Evolutionary conservation across 768 basidiomycete genomes (phyloP).

Genomic region (Fibroporia radiculosa): DNA sequence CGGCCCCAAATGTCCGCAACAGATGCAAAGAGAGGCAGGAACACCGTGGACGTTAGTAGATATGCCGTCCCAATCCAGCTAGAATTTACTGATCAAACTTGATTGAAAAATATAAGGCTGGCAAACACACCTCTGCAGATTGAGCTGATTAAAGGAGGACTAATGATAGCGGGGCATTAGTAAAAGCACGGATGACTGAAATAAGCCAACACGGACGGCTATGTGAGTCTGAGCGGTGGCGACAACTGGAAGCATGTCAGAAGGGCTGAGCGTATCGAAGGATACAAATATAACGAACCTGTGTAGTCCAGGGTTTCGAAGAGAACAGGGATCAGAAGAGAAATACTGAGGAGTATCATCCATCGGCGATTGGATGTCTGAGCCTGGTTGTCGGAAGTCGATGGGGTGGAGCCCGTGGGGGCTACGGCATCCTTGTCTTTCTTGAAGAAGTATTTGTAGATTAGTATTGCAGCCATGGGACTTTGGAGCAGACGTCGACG

Average conservation of each 20-base stretch:
- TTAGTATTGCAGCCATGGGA: too few species aligned
- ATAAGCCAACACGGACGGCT: conserved; percentile 27
- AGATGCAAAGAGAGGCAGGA: conserved; percentile 43
- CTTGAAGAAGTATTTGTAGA: too few species aligned
- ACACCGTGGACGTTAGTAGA: conserved; percentile 43
- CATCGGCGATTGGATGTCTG: conserved; percentile 2
- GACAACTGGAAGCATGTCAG: conserved; percentile 29
- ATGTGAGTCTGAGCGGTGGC: conserved; percentile 46
- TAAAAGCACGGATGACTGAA: neutral
- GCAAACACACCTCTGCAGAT: conserved; percentile 23
- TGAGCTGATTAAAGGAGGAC: conserved; percentile 27
- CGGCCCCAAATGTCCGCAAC: conserved; percentile 45
- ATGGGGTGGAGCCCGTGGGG: too few species aligned
- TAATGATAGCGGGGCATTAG: conserved; percentile 5
- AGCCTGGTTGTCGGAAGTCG: too few species aligned
- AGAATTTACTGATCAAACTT: neutral
- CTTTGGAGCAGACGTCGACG: too few species aligned
- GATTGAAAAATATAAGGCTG: neutral
- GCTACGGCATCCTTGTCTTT: too few species aligned
- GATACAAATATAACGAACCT: conserved; percentile 12
- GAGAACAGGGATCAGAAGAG: conserved; percentile 34
- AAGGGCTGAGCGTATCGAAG: neutral
- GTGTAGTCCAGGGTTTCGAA: conserved; percentile 35
- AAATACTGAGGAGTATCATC: conserved; percentile 21
- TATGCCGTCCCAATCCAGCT: conserved; percentile 46